Evolutionary conservation across 164 flowering plant genomes (phyloP), one percentile per base, ranked within the genome.

Genomic region (Saururus chinensis): DNA sequence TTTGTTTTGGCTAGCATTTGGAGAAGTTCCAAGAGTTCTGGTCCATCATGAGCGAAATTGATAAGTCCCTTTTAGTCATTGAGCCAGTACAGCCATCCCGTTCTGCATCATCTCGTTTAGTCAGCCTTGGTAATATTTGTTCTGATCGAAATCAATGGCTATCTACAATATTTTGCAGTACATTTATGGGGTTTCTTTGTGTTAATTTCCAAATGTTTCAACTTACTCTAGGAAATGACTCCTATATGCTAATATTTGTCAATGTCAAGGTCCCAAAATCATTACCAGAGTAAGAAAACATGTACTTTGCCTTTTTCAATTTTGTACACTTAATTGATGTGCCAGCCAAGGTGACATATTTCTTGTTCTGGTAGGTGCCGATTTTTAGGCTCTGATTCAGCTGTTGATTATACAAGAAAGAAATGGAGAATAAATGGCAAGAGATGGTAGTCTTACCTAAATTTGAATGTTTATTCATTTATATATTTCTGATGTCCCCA

Each of bases 11-110:
- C 52, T 75, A 89, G 90, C 91, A 84, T 73, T 66, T 89, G 70
- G 83, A 84, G 68, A 80, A 77, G 66, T 82, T 86, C 67, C 88
- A 83, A 59, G 88, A 81, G 40, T 79, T 86, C 60, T 89, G 92
- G 90, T 77, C 81, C 56, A 76, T 75, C 56, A 60, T 84, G 82
- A 85, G 85, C 68, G 77, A 79, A 35, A 83, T 84, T 72, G 93
- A 86, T 72, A 73, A 60, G 26, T 62, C 67, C 65, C 86, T 86
- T 63, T 74, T 70, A 73, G 84, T 89, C 51, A 70, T 79, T 74
- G 71, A 73, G 65, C 77, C 77, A 22, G 75, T 68, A 65, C 77
- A 67, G 41, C 71, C 80, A 61, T 71, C 82, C 54, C 78, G 67
- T 68, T 81, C 90, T 40, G 60, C 74, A 42, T 70, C 86, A 52